These are phyloP conservation scores for Xerocomellus amylosporus DNA, from an alignment of 768 basidiomycete genomes.

Conservation along the genomic window DNA sequence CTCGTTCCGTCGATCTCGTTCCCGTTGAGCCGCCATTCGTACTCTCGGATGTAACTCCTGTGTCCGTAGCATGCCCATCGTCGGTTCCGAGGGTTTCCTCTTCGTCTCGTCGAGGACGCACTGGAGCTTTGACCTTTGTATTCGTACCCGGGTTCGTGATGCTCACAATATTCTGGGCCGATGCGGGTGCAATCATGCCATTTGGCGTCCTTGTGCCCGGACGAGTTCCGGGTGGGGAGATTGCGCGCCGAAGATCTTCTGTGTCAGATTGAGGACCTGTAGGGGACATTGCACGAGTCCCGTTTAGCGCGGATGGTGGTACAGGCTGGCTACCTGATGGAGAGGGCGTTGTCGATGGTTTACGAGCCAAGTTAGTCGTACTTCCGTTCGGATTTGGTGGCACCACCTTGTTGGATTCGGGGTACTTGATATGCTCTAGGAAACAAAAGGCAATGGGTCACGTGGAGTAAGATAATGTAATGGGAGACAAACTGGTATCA, in stretches of 20 bases:
- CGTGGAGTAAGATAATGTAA: neutral
- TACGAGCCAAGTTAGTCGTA: conserved; percentile 39
- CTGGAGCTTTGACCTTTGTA: conserved; percentile 49
- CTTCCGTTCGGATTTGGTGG: conserved; percentile 35
- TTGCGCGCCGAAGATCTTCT: conserved; percentile 62
- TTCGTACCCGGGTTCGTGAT: conserved; percentile 24
- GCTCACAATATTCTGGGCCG: conserved; percentile 10
- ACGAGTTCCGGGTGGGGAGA: conserved; percentile 58
- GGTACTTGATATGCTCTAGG: conserved; percentile 90
- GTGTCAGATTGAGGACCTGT: conserved; percentile 43
- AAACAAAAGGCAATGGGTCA: conserved; percentile 4
- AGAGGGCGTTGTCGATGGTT: conserved; percentile 45
- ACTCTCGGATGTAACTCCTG: conserved; percentile 44
- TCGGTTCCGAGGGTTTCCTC: conserved; percentile 42
- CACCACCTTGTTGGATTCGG: conserved; percentile 51
- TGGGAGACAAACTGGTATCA: conserved; percentile 77
- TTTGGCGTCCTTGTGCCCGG: conserved; percentile 37
- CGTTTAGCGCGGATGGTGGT: conserved; percentile 29
- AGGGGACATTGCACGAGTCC: conserved; percentile 66
- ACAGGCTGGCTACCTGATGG: conserved; percentile 27
- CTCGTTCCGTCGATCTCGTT: conserved; percentile 41
- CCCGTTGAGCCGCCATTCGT: conserved; percentile 26
- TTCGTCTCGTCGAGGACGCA: conserved; percentile 47
- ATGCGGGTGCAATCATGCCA: conserved; percentile 15
- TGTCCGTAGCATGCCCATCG: conserved; percentile 49